A percentile compares a stretch with the other conserved stretches of the same genome.
These are phyloP conservation scores for Russula brevipes DNA, from an alignment of 768 basidiomycete genomes.

Conservation along the genomic window DNA sequence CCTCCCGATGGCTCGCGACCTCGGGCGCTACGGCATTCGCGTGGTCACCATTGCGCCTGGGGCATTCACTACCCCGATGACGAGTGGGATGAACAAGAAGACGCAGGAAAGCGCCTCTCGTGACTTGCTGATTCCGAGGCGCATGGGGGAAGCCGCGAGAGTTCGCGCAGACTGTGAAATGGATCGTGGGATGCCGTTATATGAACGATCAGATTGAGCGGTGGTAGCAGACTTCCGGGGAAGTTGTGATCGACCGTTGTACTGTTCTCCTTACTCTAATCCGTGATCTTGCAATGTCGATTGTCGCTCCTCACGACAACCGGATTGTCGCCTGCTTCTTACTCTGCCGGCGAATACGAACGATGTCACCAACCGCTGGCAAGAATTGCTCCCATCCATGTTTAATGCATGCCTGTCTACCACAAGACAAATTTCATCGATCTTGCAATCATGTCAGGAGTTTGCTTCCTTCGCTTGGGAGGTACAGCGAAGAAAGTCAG, in stretches of 20 bases:
- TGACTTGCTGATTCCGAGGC: conserved; percentile 33
- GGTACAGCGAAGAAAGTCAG: conserved; percentile 98
- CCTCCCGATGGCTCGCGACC: conserved; percentile 56
- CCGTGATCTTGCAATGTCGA: neutral
- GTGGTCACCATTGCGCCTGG: conserved; percentile 57
- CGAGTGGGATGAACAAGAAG: conserved; percentile 30
- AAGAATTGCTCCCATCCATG: conserved; percentile 17
- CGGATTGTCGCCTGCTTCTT: no score
- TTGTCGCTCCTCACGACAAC: no score
- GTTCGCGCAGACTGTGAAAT: conserved; percentile 32
- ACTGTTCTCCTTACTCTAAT: conserved; percentile 9
- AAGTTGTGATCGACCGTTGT: conserved; percentile 21
- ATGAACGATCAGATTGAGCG: conserved; percentile 32
- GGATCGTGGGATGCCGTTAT: conserved; percentile 33
- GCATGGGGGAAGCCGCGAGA: conserved; percentile 33
- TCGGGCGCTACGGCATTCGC: conserved; percentile 47
- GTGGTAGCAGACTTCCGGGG: conserved; percentile 26
- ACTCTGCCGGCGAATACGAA: neutral
- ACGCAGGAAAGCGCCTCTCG: conserved; percentile 21
- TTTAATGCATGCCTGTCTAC: conserved; percentile 81
- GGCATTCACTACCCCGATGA: conserved; percentile 44
- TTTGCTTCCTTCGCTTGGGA: conserved; percentile 91
- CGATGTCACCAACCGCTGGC: conserved; percentile 35
- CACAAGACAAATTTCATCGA: conserved; percentile 90
- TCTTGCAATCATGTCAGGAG: conserved; percentile 82